phyloP scores from a whole-genome alignment of 192 early-diverging fungal genomes.

The Cetraspora pellucida region DNA sequence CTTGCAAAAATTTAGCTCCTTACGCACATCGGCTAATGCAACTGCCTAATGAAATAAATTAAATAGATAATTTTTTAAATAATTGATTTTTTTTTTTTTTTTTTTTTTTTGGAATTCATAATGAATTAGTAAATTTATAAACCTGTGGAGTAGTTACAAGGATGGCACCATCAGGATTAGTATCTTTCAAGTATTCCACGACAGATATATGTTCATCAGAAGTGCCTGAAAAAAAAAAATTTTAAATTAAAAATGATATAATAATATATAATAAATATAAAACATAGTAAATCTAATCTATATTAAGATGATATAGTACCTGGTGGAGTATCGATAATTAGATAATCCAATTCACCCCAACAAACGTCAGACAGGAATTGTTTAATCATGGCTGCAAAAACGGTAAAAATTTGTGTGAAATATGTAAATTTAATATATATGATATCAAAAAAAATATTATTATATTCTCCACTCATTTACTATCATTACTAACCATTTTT shows the following conservation, averaged over 20 bases:
- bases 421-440: background rate
- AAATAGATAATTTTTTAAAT: slow-evolving; percentile 59
- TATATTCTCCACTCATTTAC: slow-evolving; percentile 9
- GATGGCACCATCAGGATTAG: slow-evolving; percentile 82
- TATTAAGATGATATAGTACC: slow-evolving; percentile 38
- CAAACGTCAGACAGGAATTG: slow-evolving; percentile 95
- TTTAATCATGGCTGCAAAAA: slow-evolving; percentile 85
- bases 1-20: slow-evolving; percentile 91
- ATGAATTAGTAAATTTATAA: slow-evolving; percentile 12
- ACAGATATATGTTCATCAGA: slow-evolving; percentile 96
- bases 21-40: slow-evolving; percentile 85
- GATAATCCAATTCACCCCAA: slow-evolving; percentile 95
- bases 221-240: slow-evolving; percentile 59
- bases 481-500: slow-evolving; percentile 88
- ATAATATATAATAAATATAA: background rate
- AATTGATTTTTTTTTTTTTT: too few relatives aligned
- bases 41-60: slow-evolving; percentile 51
- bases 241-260: background rate
- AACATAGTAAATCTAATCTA: background rate
- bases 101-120: background rate
- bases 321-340: slow-evolving; percentile 96
- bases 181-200: slow-evolving; percentile 85
- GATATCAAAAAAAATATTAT: too few relatives aligned
- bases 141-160: slow-evolving; percentile 97
- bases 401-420: background rate